These are phyloP conservation scores for Eucalyptus curtisii DNA, from an alignment of 345 rosid genomes.

Conservation along the genomic window DNA sequence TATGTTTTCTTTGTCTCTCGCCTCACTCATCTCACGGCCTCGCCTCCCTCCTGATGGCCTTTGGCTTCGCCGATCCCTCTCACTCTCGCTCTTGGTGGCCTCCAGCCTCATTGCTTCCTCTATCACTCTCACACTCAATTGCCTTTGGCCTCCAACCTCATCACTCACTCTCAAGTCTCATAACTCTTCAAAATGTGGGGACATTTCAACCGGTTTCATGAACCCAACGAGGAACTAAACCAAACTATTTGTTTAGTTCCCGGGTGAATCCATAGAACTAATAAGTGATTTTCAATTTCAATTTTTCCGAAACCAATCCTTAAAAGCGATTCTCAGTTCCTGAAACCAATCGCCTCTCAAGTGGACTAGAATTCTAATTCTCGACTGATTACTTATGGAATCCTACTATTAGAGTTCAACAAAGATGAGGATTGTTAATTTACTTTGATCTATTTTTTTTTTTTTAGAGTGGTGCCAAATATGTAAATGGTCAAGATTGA, in stretches of 20 bases:
- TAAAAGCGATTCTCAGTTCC: fast-evolving
- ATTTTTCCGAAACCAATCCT: fast-evolving
- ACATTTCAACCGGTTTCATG: not conserved
- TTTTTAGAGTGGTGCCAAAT: not conserved
- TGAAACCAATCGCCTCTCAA: fast-evolving
- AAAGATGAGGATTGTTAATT: not conserved
- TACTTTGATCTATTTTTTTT: not conserved
- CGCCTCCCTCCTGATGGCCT: not conserved
- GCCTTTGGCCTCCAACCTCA: not conserved
- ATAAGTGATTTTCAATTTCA: no score
- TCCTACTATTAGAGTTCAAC: not conserved
- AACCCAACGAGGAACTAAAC: fast-evolving
- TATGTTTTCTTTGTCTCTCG: not conserved
- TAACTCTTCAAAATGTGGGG: not conserved
- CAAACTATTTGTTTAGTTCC: no score
- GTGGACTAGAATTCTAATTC: no score
- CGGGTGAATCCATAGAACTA: no score
- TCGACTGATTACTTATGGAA: no score
- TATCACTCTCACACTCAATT: not conserved
- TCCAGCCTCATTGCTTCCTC: not conserved
- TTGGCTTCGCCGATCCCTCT: fast-evolving
- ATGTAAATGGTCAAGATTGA: not conserved
- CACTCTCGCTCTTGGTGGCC: not conserved
- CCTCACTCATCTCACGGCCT: not conserved
- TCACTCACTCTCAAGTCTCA: not conserved